phyloP scores from a whole-genome alignment of 2,329 filamentous ascomycete genomes.

The Verruconis gallopava region DNA sequence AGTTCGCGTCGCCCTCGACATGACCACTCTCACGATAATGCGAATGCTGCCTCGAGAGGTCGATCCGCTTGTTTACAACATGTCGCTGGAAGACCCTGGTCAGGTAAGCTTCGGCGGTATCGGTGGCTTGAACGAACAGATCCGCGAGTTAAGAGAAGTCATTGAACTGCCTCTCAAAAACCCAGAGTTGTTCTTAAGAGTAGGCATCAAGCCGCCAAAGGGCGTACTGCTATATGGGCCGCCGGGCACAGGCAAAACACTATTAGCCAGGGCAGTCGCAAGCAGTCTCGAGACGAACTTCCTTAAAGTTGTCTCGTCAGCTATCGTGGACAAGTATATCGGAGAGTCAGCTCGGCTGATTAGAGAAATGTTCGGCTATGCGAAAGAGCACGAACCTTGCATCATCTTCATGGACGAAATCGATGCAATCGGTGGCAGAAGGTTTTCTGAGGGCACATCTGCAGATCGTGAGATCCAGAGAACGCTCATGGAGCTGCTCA shows the following conservation, averaged over 20 bases:
- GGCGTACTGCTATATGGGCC: constrained; percentile 93
- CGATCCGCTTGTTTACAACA: constrained; percentile 97
- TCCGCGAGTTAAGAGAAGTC: constrained; percentile 90
- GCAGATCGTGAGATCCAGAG: constrained; percentile 97
- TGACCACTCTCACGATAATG: constrained; percentile 99
- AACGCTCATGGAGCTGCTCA: constrained; percentile 95
- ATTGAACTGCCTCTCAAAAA: constrained; percentile 98
- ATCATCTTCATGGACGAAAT: constrained; percentile 99
- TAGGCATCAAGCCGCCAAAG: constrained; percentile 98
- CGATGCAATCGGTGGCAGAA: constrained; percentile 90
- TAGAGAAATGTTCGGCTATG: constrained; percentile 98
- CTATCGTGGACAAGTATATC: constrained; percentile 99
- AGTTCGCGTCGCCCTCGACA: constrained; percentile 91
- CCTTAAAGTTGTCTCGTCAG: constrained; percentile 97
- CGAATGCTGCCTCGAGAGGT: constrained; percentile 98
- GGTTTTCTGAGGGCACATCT: constrained; percentile 94
- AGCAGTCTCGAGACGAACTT: constrained; percentile 98
- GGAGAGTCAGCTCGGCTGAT: constrained; percentile 95
- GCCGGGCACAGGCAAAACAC: constrained; percentile 91
- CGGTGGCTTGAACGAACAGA: constrained; percentile 95
- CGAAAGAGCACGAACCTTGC: constrained; percentile 97
- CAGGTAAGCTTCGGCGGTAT: constrained; percentile 98
- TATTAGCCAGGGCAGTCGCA: constrained; percentile 86
- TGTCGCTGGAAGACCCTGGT: constrained; percentile 95
- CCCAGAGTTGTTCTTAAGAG: constrained; percentile 88